Percentiles rank a stretch among this genome's conserved stretches.
These are phyloP conservation scores for Aspergillus nanangensis DNA, from an alignment of 495 filamentous ascomycete genomes.

Conservation along the genomic window DNA sequence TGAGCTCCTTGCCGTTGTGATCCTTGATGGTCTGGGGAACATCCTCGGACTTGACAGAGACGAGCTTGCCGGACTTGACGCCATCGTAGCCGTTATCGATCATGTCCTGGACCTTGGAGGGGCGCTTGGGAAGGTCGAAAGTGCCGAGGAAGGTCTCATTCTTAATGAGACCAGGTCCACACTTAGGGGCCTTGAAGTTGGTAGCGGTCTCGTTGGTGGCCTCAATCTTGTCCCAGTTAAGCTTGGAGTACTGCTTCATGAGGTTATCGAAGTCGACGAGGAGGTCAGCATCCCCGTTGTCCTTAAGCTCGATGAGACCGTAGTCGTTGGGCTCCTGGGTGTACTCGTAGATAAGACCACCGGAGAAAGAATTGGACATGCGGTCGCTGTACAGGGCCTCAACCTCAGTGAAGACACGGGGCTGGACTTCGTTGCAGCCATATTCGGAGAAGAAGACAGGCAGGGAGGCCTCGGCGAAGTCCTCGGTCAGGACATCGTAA, in stretches of 20 bases:
- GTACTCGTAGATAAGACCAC: slow-evolving; percentile 88
- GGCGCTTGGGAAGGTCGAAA: slow-evolving; percentile 65
- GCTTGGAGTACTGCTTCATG: slow-evolving; percentile 63
- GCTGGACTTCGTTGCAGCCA: slow-evolving; percentile 79
- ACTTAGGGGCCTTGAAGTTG: slow-evolving; percentile 49
- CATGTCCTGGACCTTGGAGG: slow-evolving; percentile 46
- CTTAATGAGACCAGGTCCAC: slow-evolving; percentile 59
- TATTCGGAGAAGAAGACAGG: slow-evolving; percentile 97
- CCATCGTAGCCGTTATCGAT: slow-evolving; percentile 50
- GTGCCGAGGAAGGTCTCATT: slow-evolving; percentile 59
- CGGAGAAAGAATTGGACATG: slow-evolving; percentile 76
- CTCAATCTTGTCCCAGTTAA: slow-evolving; percentile 64
- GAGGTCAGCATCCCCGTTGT: slow-evolving; percentile 59
- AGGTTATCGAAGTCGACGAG: slow-evolving; percentile 73
- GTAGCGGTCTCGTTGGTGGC: slow-evolving; percentile 50
- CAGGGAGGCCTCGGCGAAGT: slow-evolving; percentile 68
- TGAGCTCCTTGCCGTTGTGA: slow-evolving; percentile 48
- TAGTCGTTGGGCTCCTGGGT: slow-evolving; percentile 76
- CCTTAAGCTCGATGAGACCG: slow-evolving; percentile 68
- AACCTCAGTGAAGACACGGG: slow-evolving; percentile 82
- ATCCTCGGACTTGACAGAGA: slow-evolving; percentile 48
- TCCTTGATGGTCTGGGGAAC: slow-evolving; percentile 52
- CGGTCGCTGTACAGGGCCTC: slow-evolving; percentile 70
- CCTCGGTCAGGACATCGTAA: slow-evolving; percentile 66
- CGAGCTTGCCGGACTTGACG: slow-evolving; percentile 52